Evolutionary conservation across 108 stramenopile species (phyloP), one percentile per base, ranked within the genome.

Genomic region (Nitzschia putrida): DNA sequence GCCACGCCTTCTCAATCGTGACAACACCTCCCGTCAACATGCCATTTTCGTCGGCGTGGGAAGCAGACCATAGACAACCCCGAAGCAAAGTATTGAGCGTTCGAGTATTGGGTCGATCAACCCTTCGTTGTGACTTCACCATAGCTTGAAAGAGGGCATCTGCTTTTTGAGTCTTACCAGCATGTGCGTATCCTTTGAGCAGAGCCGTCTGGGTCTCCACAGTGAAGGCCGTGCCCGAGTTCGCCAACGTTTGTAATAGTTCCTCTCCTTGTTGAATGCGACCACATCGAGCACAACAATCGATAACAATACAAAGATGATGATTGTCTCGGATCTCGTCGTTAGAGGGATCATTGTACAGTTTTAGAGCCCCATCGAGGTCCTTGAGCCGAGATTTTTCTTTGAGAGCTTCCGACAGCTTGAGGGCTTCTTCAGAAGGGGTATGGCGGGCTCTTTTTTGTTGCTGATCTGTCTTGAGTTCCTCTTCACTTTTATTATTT

Each of bases 21-120:
- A 87, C 80, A 29, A 92, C 78, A 53, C 93, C 93, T 23, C 93
- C 93, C n/a, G 77, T 72, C 20, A 91, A 43, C 23, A 77, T 49
- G 13, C 21, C 53, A 26, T 76, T 63, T 38, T 65, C 54, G 12
- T 54, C 66, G 41, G 71, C 39, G 20, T 75, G 78, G 11, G 86
- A 65, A 14, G 93, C 89, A 20, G 88, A 87, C 93, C 93, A 95
- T 9, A 94, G 74, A 68, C 90, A 91, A 26, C 93, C 93, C 55
- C 93, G 58, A 38, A 92, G 57, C 22, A 94, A 49, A 51, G 93
- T 94, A 64, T 94, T 94, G 23, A 94, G 61, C 24, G 90, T 91
- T 50, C 93, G 64, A 9, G 89, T 87, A 73, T 91, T 91, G 16
- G 90, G 89, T 18, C 74, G 38, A 41, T 77, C 57, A 13, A 41